These are phyloP conservation scores for Nicotiana tomentosiformis DNA, from an alignment of 257 asterid species.

Conservation along the genomic window DNA sequence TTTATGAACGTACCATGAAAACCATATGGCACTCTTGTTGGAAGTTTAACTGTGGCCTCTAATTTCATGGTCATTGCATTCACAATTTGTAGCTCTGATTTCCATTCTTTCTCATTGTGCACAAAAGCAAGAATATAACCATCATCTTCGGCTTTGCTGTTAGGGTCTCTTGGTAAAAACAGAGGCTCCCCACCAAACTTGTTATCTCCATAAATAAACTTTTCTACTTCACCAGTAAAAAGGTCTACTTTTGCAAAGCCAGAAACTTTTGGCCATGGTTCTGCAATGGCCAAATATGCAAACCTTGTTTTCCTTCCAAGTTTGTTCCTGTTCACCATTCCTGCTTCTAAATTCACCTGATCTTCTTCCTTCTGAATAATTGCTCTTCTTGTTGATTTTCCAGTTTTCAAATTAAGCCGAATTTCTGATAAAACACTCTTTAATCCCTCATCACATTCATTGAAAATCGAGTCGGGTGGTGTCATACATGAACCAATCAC, in stretches of 20 bases:
- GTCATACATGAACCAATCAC: conserved; percentile 99
- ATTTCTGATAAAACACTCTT: conserved; percentile 85
- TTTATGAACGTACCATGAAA: conserved; percentile 85
- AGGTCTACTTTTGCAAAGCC: conserved; percentile 93
- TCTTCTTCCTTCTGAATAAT: conserved; percentile 43
- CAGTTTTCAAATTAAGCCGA: conserved; percentile 65
- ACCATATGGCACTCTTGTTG: conserved; percentile 91
- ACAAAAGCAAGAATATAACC: conserved; percentile 79
- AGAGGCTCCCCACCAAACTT: conserved; percentile 96
- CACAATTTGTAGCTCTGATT: conserved; percentile 74
- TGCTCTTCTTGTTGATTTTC: conserved; percentile 54
- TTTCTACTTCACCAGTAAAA: conserved; percentile 58
- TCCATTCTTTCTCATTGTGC: conserved; percentile 65
- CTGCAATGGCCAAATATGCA: conserved; percentile 86
- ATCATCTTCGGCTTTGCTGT: conserved; percentile 51
- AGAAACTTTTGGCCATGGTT: conserved; percentile 99
- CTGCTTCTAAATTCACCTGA: conserved; percentile 89
- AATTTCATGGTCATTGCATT: conserved; percentile 56
- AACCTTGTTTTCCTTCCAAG: conserved; percentile 78
- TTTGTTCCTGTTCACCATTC: conserved; percentile 88
- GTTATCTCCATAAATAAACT: conserved; percentile 65
- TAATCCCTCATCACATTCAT: conserved; percentile 78
- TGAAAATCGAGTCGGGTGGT: conserved; percentile 96
- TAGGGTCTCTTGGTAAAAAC: conserved; percentile 53
- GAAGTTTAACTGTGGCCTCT: conserved; percentile 70